Evolutionary conservation across 768 basidiomycete species (phyloP).

Genomic region (Auriscalpium microsporum): DNA sequence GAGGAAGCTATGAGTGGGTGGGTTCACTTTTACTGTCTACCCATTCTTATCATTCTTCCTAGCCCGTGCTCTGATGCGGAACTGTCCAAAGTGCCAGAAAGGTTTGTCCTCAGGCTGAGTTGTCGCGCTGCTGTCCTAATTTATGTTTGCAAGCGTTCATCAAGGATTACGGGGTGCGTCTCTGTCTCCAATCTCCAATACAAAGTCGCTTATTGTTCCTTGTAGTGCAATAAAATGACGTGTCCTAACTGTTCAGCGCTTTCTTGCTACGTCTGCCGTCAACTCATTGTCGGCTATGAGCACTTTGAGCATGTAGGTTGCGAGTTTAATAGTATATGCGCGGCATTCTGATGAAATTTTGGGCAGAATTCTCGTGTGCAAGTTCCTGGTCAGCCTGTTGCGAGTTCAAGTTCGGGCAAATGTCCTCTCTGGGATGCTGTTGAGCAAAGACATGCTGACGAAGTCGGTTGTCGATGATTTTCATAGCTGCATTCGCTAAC

Average conservation of each 20-base stretch:
- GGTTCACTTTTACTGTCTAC: background rate
- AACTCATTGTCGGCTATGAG: conserved; percentile 66
- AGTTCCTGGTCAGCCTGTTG: background rate
- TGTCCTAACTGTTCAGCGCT: conserved; percentile 64
- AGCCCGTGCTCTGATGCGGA: conserved; percentile 80
- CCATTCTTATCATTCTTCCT: conserved; percentile 4
- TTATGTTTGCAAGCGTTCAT: conserved; percentile 52
- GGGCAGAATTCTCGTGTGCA: too few relatives aligned
- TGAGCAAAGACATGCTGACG: conserved; percentile 55
- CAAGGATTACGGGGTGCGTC: conserved; percentile 66
- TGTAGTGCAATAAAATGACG: conserved; percentile 87
- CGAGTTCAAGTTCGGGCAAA: conserved; percentile 28
- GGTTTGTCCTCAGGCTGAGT: conserved; percentile 28
- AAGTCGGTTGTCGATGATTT: conserved; percentile 33
- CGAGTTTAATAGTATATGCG: too few relatives aligned
- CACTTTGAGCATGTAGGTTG: conserved; percentile 50
- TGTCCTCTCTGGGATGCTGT: conserved; percentile 65
- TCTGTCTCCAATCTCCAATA: background rate
- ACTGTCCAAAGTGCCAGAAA: conserved; percentile 82
- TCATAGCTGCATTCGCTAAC: background rate
- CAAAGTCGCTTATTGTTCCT: background rate
- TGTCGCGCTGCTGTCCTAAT: background rate
- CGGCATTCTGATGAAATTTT: too few relatives aligned
- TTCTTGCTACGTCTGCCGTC: conserved; percentile 80
- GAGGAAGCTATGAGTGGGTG: conserved; percentile 90